These are phyloP conservation scores for Nannochloropsis salina DNA, from an alignment of 108 stramenopile genomes.

Conservation along the genomic window DNA sequence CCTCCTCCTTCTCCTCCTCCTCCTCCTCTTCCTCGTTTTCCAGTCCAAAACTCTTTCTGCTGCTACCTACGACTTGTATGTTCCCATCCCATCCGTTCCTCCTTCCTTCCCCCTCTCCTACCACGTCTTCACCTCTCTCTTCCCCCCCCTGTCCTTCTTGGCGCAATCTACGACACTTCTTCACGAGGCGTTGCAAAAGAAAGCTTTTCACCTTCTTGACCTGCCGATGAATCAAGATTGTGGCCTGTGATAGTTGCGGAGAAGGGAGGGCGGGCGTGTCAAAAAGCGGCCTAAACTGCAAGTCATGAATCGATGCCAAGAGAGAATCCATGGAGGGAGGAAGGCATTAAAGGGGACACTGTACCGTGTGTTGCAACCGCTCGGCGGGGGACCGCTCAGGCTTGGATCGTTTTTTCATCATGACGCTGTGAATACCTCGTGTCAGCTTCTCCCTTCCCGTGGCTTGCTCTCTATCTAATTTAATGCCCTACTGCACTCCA, in stretches of 20 bases:
- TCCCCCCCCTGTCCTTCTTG: background rate
- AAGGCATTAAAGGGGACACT: background rate
- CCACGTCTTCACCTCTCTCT: background rate
- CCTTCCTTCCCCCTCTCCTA: background rate
- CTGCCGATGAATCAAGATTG: background rate
- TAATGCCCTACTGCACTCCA: too few relatives aligned
- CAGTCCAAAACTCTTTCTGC: background rate
- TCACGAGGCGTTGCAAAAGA: constrained; percentile 9
- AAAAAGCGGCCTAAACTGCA: too few relatives aligned
- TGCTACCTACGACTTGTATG: background rate
- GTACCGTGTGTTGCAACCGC: constrained; percentile 11
- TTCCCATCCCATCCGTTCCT: background rate
- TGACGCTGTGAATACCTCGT: background rate
- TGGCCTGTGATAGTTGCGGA: background rate
- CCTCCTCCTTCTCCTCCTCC: background rate
- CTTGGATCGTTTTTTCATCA: background rate
- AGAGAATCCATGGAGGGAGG: too few relatives aligned
- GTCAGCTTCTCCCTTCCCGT: too few relatives aligned
- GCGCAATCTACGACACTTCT: background rate
- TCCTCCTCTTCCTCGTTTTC: background rate
- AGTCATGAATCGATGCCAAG: too few relatives aligned
- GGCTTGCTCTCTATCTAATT: too few relatives aligned
- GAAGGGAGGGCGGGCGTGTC: too few relatives aligned
- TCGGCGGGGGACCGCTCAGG: background rate
- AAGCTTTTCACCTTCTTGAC: background rate